phyloP scores from a whole-genome alignment of 1,284 basidiomycete genomes.

The Sporisorium reilianum region DNA sequence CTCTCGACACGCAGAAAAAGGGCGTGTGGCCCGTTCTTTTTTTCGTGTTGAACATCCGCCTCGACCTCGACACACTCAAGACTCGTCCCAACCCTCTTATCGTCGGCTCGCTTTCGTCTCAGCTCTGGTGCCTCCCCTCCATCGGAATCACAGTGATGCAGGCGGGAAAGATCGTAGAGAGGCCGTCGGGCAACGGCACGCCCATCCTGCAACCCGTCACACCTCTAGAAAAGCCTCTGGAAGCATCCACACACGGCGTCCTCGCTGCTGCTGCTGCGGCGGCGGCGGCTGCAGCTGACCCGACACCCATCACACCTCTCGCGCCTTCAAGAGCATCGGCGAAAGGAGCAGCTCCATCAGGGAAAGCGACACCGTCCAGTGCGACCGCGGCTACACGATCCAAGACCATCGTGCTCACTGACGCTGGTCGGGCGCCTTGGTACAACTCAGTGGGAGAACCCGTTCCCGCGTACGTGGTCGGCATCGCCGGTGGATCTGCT shows the following conservation, averaged over 20 bases:
- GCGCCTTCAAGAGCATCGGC: constrained; percentile 16
- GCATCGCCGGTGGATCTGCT: constrained; percentile 91
- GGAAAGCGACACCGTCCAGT: constrained; percentile 13
- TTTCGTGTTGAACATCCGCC: background rate
- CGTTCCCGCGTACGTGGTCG: constrained; percentile 80
- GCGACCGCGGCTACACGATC: constrained; percentile 32
- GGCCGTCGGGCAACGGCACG: constrained; percentile 48
- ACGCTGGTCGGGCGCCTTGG: constrained; percentile 71
- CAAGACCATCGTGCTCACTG: constrained; percentile 56
- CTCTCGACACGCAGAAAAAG: background rate
- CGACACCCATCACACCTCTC: constrained; percentile 12
- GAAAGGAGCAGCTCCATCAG: constrained; percentile 10
- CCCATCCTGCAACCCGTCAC: constrained; percentile 41
- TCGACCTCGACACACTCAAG: constrained; percentile 5
- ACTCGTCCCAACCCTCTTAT: background rate
- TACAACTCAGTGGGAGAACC: constrained; percentile 80
- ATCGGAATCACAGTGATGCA: constrained; percentile 23
- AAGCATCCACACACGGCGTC: constrained; percentile 18
- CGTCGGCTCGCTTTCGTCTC: background rate
- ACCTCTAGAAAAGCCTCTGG: constrained; percentile 16
- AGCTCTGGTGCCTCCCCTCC: background rate
- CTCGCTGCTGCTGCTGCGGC: constrained; percentile 34
- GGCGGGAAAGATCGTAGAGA: constrained; percentile 35
- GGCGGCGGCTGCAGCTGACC: constrained; percentile 12
- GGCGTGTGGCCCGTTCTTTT: background rate